A percentile compares a stretch with the other conserved stretches of the same genome.
These are phyloP conservation scores for Talaromyces trachyspermus DNA, from an alignment of 495 filamentous ascomycete species.

Conservation along the genomic window DNA sequence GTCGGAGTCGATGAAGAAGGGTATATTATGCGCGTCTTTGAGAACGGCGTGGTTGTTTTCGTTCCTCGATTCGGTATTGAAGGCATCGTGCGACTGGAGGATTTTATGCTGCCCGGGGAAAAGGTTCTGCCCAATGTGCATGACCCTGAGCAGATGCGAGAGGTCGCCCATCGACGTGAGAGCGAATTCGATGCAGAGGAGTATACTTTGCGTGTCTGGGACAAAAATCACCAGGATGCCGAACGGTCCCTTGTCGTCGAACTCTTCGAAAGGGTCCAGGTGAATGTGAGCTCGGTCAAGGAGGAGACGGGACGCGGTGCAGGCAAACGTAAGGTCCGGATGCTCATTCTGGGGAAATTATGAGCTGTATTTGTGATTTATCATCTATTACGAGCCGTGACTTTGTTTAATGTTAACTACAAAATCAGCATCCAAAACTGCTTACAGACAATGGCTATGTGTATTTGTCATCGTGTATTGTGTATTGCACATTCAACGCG, in stretches of 20 bases:
- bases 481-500: too few relatives aligned
- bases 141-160: constrained; percentile 30
- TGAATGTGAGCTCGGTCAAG: constrained; percentile 83
- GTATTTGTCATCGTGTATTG: too few relatives aligned
- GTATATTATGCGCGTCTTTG: constrained; percentile 94
- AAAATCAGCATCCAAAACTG: too few relatives aligned
- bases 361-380: too few relatives aligned
- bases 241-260: constrained; percentile 55
- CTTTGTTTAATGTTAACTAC: too few relatives aligned
- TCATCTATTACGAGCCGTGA: too few relatives aligned
- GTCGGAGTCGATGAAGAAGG: constrained; percentile 68
- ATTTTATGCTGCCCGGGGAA: constrained; percentile 69
- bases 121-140: constrained; percentile 16
- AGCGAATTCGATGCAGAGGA: constrained; percentile 76
- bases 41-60: constrained; percentile 93
- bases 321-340: constrained; percentile 69
- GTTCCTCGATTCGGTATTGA: constrained; percentile 95
- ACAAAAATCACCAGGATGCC: constrained; percentile 40
- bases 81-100: constrained; percentile 74
- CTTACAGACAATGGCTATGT: too few relatives aligned
- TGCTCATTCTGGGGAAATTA: constrained; percentile 24
- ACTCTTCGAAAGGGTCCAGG: constrained; percentile 82
- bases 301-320: constrained; percentile 66
- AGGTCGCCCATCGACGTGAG: constrained; percentile 42
- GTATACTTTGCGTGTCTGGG: constrained; percentile 57